A percentile compares a stretch with the other conserved stretches of the same genome.
These are phyloP conservation scores for Xylaria sp. DNA, from an alignment of 2,329 filamentous ascomycete genomes.

Conservation along the genomic window DNA sequence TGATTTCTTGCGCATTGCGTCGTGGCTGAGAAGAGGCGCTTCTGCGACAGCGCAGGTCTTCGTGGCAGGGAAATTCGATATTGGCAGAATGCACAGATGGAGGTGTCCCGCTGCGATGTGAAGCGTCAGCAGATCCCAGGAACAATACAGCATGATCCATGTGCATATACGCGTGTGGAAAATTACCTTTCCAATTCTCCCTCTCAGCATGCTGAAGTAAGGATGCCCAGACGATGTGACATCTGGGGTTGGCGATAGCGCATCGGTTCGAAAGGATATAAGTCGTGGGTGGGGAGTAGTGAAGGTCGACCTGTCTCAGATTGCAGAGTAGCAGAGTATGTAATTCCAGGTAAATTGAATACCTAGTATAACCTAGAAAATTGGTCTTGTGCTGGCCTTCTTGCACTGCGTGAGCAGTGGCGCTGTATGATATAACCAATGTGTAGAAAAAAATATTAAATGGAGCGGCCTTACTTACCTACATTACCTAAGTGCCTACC, in stretches of 20 bases:
- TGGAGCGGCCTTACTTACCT: too few relatives aligned
- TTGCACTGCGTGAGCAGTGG: too few relatives aligned
- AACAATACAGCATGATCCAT: neutral
- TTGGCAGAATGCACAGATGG: constrained; percentile 41
- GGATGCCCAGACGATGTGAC: constrained; percentile 35
- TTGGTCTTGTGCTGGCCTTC: too few relatives aligned
- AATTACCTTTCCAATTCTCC: constrained; percentile 44
- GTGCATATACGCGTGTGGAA: neutral
- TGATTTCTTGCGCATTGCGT: constrained; percentile 1
- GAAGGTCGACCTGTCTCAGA: neutral
- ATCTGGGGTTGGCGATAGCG: constrained; percentile 31
- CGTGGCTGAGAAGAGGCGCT: constrained; percentile 13
- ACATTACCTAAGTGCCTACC: too few relatives aligned
- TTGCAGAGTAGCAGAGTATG: neutral
- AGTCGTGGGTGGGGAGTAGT: neutral
- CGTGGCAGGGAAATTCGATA: constrained; percentile 29
- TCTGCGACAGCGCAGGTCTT: neutral
- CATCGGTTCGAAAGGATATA: neutral
- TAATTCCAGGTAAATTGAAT: neutral
- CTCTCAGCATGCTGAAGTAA: constrained; percentile 47
- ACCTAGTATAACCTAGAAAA: neutral
- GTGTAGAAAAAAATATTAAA: too few relatives aligned
- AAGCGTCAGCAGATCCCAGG: constrained; percentile 29
- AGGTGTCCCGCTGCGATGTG: constrained; percentile 43
- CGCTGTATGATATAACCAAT: too few relatives aligned